These are phyloP conservation scores for Echria macrotheca DNA, from an alignment of 495 filamentous ascomycete species.

Conservation along the genomic window DNA sequence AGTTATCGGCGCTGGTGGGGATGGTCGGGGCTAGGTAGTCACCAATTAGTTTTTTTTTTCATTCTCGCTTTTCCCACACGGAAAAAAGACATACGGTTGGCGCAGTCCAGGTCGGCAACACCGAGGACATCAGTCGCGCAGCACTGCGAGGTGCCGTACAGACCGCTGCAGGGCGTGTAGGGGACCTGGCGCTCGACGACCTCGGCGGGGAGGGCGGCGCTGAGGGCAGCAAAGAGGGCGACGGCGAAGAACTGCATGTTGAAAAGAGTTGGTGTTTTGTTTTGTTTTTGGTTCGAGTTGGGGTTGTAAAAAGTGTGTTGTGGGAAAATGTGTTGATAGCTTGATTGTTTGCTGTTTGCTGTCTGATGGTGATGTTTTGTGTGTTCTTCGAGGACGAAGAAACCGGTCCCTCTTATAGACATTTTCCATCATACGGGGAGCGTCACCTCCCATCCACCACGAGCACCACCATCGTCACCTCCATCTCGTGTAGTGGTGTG, in stretches of 20 bases:
- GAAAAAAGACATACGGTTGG: constrained; percentile 23
- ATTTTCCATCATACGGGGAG: no score
- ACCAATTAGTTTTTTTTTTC: no score
- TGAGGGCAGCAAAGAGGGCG: constrained; percentile 22
- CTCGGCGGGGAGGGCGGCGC: constrained; percentile 21
- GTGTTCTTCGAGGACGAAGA: no score
- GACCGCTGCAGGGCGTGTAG: constrained; percentile 34
- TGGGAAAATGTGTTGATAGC: no score
- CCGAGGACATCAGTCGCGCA: constrained; percentile 41
- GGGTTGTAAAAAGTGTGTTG: background rate
- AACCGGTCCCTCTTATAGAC: no score
- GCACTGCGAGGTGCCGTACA: constrained; percentile 38
- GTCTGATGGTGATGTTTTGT: no score
- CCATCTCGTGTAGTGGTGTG: no score
- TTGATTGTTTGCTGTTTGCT: no score
- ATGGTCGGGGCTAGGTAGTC: constrained; percentile 17
- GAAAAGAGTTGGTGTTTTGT: constrained; percentile 2
- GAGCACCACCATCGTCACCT: no score
- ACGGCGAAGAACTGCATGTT: constrained; percentile 27
- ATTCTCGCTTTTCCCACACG: background rate
- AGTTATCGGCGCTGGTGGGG: constrained; percentile 26
- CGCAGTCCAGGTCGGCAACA: constrained; percentile 39
- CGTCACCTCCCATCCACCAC: no score
- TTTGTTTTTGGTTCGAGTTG: background rate
- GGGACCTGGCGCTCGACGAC: constrained; percentile 28